Conservation (phyloP, 2,329 filamentous ascomycete species). For the Cladophialophora chaetospira region DNA sequence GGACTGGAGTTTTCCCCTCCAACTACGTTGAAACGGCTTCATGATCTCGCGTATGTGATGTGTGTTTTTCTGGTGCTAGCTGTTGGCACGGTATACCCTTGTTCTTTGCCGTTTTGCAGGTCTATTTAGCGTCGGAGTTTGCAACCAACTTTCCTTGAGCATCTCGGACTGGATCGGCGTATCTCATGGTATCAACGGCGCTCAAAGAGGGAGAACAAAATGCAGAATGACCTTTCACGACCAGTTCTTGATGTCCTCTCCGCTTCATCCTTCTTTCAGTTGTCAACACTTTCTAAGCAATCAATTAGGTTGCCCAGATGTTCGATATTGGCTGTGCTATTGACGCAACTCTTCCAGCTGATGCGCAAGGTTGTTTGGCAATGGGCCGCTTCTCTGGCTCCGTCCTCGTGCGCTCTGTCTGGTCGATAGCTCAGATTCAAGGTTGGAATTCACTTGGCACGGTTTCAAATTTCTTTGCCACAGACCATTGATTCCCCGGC, state of each 20-base stretch:
- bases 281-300: conserved; percentile 37
- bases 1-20: conserved; percentile 83
- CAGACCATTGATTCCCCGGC: neutral
- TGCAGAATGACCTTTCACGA: conserved; percentile 5
- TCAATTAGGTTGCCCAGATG: conserved; percentile 68
- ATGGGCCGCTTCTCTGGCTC: conserved; percentile 70
- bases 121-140: conserved; percentile 26
- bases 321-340: conserved; percentile 54
- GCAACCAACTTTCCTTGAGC: conserved; percentile 15
- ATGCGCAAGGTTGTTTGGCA: conserved; percentile 72
- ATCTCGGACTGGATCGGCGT: conserved; percentile 10
- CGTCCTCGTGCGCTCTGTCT: conserved; percentile 66
- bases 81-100: conserved; percentile 19
- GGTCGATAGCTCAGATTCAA: no score
- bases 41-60: conserved; percentile 11
- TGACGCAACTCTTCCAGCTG: conserved; percentile 70
- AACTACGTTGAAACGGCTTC: conserved; percentile 33
- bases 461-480: neutral
- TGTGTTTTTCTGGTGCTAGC: neutral
- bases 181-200: neutral
- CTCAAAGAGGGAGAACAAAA: conserved; percentile 1
- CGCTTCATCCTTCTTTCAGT: neutral
- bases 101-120: conserved; percentile 14
- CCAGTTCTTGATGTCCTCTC: neutral
- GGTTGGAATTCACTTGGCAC: no score